phyloP scores from a whole-genome alignment of 2,329 filamentous ascomycete genomes.

The Penicillium sp. region DNA sequence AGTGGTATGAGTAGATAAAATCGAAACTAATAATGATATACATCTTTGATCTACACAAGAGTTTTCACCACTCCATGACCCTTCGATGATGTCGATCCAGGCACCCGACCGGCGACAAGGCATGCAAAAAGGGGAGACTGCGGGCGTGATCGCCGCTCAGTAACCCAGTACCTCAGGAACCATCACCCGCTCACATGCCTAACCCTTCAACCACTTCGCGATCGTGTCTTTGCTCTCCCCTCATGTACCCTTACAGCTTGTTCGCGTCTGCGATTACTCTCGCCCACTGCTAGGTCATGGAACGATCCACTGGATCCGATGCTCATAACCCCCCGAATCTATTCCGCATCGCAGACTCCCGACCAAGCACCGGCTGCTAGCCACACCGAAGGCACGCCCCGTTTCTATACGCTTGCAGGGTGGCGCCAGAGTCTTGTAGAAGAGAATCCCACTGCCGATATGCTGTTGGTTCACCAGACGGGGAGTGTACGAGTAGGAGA shows the following conservation, averaged over 20 bases:
- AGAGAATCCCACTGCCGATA: conserved; percentile 47
- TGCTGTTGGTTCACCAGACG: conserved; percentile 89
- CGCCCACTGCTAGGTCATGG: conserved; percentile 23
- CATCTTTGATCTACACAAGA: neutral
- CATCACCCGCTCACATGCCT: neutral
- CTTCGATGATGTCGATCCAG: neutral
- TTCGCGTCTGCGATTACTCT: neutral
- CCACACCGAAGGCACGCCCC: conserved; percentile 29
- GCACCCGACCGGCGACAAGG: neutral
- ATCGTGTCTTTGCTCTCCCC: neutral
- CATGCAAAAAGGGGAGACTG: neutral
- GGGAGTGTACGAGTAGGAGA: conserved; percentile 94
- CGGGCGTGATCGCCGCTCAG: neutral
- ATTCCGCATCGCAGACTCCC: conserved; percentile 46
- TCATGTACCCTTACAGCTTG: neutral
- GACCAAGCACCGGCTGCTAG: conserved; percentile 33
- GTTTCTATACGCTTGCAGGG: conserved; percentile 40
- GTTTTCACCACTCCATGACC: neutral
- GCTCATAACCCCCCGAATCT: conserved; percentile 49
- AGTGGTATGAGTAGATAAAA: neutral
- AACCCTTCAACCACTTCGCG: conserved; percentile 6
- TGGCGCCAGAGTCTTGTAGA: conserved; percentile 37
- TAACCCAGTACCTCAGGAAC: neutral
- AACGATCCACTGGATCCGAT: conserved; percentile 37
- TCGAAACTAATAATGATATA: neutral